phyloP scores from a whole-genome alignment of 164 flowering plant species.

The Aristolochia fimbriata region DNA sequence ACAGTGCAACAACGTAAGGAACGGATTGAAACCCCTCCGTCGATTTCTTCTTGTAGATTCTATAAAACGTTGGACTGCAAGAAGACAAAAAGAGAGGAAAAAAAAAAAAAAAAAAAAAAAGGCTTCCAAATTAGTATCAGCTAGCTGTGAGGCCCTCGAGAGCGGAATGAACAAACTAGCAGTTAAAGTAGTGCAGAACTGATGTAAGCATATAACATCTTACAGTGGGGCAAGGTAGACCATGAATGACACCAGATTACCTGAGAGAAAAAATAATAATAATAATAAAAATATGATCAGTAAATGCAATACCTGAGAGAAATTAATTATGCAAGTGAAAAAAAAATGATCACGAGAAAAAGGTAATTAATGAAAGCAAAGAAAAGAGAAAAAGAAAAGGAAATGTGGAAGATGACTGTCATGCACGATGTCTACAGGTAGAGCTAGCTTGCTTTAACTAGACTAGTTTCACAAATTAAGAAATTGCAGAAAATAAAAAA shows the following conservation, averaged over 20 bases:
- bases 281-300: no score
- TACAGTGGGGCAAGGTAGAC: slow-evolving; percentile 52
- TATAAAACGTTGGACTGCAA: slow-evolving; percentile 45
- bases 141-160: no score
- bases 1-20: slow-evolving; percentile 46
- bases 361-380: not conserved
- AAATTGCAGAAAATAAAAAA: no score
- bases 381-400: not conserved
- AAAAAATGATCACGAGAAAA: no score
- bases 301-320: not conserved
- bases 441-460: no score
- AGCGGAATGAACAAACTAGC: not conserved
- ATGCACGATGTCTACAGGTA: not conserved
- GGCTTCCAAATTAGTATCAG: not conserved
- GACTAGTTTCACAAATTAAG: no score
- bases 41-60: slow-evolving; percentile 40
- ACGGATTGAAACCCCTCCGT: slow-evolving; percentile 48
- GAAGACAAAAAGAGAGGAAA: not conserved
- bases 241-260: slow-evolving; percentile 39
- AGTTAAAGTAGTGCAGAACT: not conserved
- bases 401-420: not conserved
- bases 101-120: no score
- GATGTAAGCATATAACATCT: slow-evolving; percentile 6
- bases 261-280: slow-evolving; percentile 11
- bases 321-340: not conserved